Conservation (phyloP, 805 yeast genomes). For the Saccharomycopsis fodiens region DNA sequence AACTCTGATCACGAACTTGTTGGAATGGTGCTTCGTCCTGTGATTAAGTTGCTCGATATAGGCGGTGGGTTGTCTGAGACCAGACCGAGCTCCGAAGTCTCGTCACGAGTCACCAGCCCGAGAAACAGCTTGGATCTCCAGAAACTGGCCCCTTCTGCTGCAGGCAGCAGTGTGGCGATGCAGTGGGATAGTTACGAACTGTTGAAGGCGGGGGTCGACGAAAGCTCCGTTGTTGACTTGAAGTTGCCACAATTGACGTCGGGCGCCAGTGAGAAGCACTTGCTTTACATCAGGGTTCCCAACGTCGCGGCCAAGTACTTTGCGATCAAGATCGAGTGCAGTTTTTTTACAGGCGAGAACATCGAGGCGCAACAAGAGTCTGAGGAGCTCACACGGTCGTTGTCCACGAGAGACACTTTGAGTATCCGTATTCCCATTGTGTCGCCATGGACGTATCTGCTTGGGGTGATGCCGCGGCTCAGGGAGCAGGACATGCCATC, state of each 20-base stretch:
- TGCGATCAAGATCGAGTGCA: slow-evolving; percentile 19
- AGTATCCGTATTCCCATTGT: slow-evolving; percentile 25
- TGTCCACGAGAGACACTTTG: slow-evolving; percentile 21
- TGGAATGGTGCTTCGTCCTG: slow-evolving; percentile 25
- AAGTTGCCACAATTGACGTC: slow-evolving; percentile 7
- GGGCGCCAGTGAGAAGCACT: slow-evolving; percentile 7
- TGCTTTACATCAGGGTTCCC: slow-evolving; percentile 17
- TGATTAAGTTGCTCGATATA: slow-evolving; percentile 11
- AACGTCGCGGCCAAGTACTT: slow-evolving; percentile 12
- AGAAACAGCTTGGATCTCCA: slow-evolving; percentile 14
- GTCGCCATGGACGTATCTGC: slow-evolving; percentile 26
- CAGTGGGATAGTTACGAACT: slow-evolving; percentile 16
- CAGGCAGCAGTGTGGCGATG: not conserved
- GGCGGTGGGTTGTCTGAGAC: not conserved
- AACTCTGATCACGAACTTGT: slow-evolving; percentile 29
- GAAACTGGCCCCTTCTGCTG: not conserved
- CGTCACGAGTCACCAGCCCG: slow-evolving; percentile 14
- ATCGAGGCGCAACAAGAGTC: slow-evolving; percentile 18
- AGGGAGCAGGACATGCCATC: slow-evolving; percentile 26
- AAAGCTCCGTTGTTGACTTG: slow-evolving; percentile 8
- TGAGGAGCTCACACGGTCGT: slow-evolving; percentile 12
- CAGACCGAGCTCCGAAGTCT: slow-evolving; percentile 13
- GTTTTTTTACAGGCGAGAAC: slow-evolving; percentile 20
- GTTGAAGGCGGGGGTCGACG: not conserved
- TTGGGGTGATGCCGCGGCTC: slow-evolving; percentile 29